These are phyloP conservation scores for Chalara sp. DNA, from an alignment of 2,329 filamentous ascomycete genomes.

Conservation along the genomic window DNA sequence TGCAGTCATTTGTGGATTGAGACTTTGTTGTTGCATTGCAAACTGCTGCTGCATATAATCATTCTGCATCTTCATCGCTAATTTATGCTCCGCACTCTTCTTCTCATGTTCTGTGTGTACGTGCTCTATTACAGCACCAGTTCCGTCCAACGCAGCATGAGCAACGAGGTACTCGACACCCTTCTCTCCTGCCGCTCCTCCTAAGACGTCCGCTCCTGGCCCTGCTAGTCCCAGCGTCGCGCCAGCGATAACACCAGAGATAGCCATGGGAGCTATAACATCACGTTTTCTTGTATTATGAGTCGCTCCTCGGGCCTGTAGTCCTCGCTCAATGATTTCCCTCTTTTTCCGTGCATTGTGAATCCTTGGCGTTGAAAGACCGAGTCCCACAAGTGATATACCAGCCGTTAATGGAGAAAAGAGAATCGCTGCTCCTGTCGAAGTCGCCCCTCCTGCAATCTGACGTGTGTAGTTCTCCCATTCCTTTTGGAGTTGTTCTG, in stretches of 20 bases:
- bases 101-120: slow-evolving; percentile 28
- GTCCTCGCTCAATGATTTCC: slow-evolving; percentile 33
- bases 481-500: slow-evolving; percentile 33
- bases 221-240: slow-evolving; percentile 31
- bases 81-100: slow-evolving; percentile 29
- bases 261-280: slow-evolving; percentile 32
- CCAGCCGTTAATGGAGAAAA: slow-evolving; percentile 34
- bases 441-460: slow-evolving; percentile 33
- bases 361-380: slow-evolving; percentile 32
- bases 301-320: slow-evolving; percentile 27
- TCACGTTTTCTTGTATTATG: slow-evolving; percentile 35
- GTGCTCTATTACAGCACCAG: slow-evolving; percentile 30
- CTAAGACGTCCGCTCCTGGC: slow-evolving; percentile 30
- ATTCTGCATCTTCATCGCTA: slow-evolving; percentile 23
- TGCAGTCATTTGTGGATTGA: slow-evolving; percentile 1
- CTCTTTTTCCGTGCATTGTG: slow-evolving; percentile 37
- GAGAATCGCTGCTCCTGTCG: slow-evolving; percentile 31
- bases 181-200: slow-evolving; percentile 30
- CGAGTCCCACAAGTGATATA: slow-evolving; percentile 33
- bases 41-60: slow-evolving; percentile 27
- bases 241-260: slow-evolving; percentile 31
- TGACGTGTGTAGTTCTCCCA: slow-evolving; percentile 38
- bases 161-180: slow-evolving; percentile 30
- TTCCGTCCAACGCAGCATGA: slow-evolving; percentile 31
- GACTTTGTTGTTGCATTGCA: slow-evolving; percentile 17